Conservation (phyloP, 768 basidiomycete genomes). For the Podaxis sp. region DNA sequence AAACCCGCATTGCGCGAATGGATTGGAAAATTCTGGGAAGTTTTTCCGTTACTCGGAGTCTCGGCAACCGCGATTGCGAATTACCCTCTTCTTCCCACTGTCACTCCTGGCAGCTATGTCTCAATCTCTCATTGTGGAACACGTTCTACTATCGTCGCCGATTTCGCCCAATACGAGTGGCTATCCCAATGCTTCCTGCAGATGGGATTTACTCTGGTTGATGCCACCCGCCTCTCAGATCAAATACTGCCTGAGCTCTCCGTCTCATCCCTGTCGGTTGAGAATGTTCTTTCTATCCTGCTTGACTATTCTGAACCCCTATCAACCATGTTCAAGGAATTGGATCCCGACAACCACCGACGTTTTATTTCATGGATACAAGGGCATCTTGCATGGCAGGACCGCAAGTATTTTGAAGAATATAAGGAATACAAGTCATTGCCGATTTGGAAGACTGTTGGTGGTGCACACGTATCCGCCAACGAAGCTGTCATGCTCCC, state of each 20-base stretch:
- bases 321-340: background rate
- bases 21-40: constrained; percentile 36
- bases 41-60: constrained; percentile 16
- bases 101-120: constrained; percentile 24
- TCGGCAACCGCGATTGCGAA: constrained; percentile 19
- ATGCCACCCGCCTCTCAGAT: constrained; percentile 17
- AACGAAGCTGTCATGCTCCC: constrained; percentile 12
- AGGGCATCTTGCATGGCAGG: background rate
- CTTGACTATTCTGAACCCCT: background rate
- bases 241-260: constrained; percentile 11
- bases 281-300: background rate
- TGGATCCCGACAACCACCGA: background rate
- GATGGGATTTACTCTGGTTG: constrained; percentile 13
- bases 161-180: constrained; percentile 17
- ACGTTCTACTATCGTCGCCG: constrained; percentile 24
- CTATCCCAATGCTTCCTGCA: constrained; percentile 33
- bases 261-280: background rate
- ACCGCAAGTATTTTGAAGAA: background rate
- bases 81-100: constrained; percentile 37
- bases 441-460: constrained; percentile 4
- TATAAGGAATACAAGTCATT: background rate
- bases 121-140: constrained; percentile 31
- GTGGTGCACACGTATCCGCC: constrained; percentile 1
- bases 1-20: constrained; percentile 17
- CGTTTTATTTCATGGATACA: background rate